phyloP scores from a whole-genome alignment of 2,329 filamentous ascomycete species.

The Corniculantispora saksenae region DNA sequence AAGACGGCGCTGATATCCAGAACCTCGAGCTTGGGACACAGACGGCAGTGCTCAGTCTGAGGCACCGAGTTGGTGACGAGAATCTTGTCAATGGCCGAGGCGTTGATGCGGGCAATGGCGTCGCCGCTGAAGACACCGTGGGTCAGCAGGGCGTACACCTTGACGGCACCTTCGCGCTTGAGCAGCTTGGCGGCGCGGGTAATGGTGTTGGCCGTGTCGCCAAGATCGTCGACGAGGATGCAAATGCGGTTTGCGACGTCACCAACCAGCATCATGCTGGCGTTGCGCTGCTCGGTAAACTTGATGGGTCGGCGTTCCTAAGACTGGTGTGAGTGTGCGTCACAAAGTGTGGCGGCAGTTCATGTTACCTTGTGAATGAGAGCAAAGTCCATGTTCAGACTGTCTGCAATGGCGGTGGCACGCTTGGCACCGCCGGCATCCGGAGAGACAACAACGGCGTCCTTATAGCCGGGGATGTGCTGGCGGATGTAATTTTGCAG shows the following conservation, averaged over 20 bases:
- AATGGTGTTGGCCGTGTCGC: constrained; percentile 96
- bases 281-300: constrained; percentile 85
- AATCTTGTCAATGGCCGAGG: constrained; percentile 88
- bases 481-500: constrained; percentile 73
- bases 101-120: constrained; percentile 91
- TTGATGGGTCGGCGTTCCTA: constrained; percentile 87
- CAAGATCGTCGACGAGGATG: constrained; percentile 91
- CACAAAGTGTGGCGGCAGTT: constrained; percentile 1
- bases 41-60: constrained; percentile 75
- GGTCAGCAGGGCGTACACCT: constrained; percentile 88
- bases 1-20: constrained; percentile 89
- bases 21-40: constrained; percentile 87
- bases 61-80: constrained; percentile 95
- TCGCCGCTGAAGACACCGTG: constrained; percentile 95
- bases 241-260: constrained; percentile 78
- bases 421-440: constrained; percentile 96
- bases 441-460: constrained; percentile 90
- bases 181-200: constrained; percentile 94
- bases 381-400: constrained; percentile 90
- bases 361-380: constrained; percentile 84
- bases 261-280: constrained; percentile 93
- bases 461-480: constrained; percentile 79
- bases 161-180: constrained; percentile 90
- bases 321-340: constrained; percentile 25
- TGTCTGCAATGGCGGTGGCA: constrained; percentile 91